Evolutionary conservation across 1,284 basidiomycete species (phyloP).

Genomic region (Malassezia furfur): DNA sequence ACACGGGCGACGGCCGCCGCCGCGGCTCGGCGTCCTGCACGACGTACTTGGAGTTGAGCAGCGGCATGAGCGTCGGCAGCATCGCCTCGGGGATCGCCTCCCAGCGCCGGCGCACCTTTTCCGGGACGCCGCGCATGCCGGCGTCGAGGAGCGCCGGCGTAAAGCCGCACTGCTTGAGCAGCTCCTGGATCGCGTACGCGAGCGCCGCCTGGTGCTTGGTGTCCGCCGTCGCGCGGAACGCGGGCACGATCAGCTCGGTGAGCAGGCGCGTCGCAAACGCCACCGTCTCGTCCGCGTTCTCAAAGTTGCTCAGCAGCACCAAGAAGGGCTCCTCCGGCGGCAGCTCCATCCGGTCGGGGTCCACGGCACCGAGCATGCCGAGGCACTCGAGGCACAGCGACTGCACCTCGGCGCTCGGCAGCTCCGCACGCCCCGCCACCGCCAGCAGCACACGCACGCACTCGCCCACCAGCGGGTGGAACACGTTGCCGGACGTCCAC

Average conservation of each 20-base stretch:
- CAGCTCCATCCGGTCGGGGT: slow-evolving; percentile 83
- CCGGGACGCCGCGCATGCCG: slow-evolving; percentile 51
- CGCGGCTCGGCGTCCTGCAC: slow-evolving; percentile 27
- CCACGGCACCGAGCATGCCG: slow-evolving; percentile 85
- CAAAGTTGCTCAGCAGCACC: slow-evolving; percentile 72
- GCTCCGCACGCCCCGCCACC: slow-evolving; percentile 56
- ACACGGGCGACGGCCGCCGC: slow-evolving; percentile 51
- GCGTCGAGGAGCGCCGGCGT: slow-evolving; percentile 59
- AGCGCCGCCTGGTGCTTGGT: slow-evolving; percentile 81
- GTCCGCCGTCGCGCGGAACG: slow-evolving; percentile 86
- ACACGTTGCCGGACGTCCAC: slow-evolving; percentile 54
- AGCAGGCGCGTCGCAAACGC: slow-evolving; percentile 79
- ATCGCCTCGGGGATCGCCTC: slow-evolving; percentile 68
- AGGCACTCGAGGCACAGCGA: slow-evolving; percentile 71
- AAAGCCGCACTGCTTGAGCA: slow-evolving; percentile 80
- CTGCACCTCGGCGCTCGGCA: slow-evolving; percentile 57
- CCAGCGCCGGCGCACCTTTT: slow-evolving; percentile 62
- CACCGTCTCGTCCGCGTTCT: slow-evolving; percentile 67
- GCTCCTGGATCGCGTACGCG: slow-evolving; percentile 84
- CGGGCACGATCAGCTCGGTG: slow-evolving; percentile 74
- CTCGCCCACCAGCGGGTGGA: slow-evolving; percentile 66
- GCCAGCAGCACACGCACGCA: slow-evolving; percentile 63
- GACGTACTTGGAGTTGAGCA: slow-evolving; percentile 51
- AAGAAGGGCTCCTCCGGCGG: slow-evolving; percentile 58
- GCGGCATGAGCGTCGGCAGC: slow-evolving; percentile 74